phyloP scores from a whole-genome alignment of 108 stramenopile species.

The Bacterosira constricta region DNA sequence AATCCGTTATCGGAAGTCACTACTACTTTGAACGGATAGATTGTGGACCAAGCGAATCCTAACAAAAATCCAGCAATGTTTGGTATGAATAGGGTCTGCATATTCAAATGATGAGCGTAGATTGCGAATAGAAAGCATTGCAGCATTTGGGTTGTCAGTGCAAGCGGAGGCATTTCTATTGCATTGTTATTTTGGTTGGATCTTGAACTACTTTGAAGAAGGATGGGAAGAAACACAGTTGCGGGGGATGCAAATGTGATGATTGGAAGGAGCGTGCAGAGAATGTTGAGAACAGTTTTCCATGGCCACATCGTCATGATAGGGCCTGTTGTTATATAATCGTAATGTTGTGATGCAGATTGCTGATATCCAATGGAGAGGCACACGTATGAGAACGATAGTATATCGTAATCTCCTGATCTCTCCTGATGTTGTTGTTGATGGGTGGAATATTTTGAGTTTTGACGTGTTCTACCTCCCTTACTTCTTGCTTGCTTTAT shows the following conservation, averaged over 20 bases:
- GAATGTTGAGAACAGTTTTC: slow-evolving; percentile 3
- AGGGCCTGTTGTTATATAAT: neutral
- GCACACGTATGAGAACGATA: too few species aligned
- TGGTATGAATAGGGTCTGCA: slow-evolving; percentile 17
- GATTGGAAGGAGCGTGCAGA: slow-evolving; percentile 18
- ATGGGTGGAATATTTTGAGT: too few species aligned
- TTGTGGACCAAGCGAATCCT: slow-evolving; percentile 4
- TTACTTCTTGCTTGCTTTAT: too few species aligned
- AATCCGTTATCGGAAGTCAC: neutral
- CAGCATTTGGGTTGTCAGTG: slow-evolving; percentile 20
- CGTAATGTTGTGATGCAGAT: too few species aligned
- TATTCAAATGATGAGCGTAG: slow-evolving; percentile 16
- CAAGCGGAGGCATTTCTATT: slow-evolving; percentile 26
- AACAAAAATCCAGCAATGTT: slow-evolving; percentile 5
- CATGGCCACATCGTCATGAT: slow-evolving; percentile 5
- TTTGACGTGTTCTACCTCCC: too few species aligned
- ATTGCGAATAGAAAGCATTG: slow-evolving; percentile 17
- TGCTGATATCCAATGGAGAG: too few species aligned
- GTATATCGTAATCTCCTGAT: too few species aligned
- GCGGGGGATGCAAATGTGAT: slow-evolving; percentile 19
- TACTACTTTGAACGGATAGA: slow-evolving; percentile 14
- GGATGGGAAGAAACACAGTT: slow-evolving; percentile 14
- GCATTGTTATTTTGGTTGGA: neutral
- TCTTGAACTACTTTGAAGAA: neutral
- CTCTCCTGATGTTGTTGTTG: too few species aligned